Evolutionary conservation across 495 filamentous ascomycete genomes (phyloP), one percentile per base, ranked within the genome.

Genomic region (Aspergillus bridgeri): DNA sequence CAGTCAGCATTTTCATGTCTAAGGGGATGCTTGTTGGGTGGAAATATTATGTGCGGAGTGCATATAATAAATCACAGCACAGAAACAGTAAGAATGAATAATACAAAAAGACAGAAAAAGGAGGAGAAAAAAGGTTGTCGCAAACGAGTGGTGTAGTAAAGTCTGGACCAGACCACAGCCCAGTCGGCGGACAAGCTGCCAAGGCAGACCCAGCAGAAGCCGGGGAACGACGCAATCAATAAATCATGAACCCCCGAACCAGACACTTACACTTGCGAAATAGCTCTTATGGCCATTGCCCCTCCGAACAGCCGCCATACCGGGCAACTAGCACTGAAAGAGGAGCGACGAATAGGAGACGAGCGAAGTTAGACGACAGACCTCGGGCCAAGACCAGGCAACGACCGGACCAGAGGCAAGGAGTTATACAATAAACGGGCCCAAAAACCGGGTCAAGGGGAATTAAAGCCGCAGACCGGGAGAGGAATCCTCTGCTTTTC

Each of bases 221-320:
- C 33, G 33, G 33, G 33, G 33, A 38, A 38, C 9, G 9, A 38
- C 33, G 33, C 33, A 38, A 38, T 38, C 8, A 38, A 38, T 38
- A 38, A 38, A 38, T 13, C 33, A 38, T 29, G 45, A 47, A 47
- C 19, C 20, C 9, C 22, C 4, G 15, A 53, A 42, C 11, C 11
- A 48, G 24, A 53, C 27, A 65, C 69, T 69, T 64, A 70, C 68
- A 56, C 67, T 73, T n/a, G 67, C 65, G 61, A 69, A 73, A 50
- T 62, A 73, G 53, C 53, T 69, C 57, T 66, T 71, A 57, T 63
- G 58, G 23, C 63, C 65, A 56, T 60, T 61, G 17, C 60, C 60
- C 55, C 61, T 63, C 18, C 59, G 65, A 53, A 59, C 56, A 23
- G 52, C 43, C 24, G 61, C 64, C 60, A 65, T 65, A 50, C 22